Evolutionary conservation across 2,329 filamentous ascomycete genomes (phyloP), one percentile per base, ranked within the genome.

Genomic region (Fusarium setosum): DNA sequence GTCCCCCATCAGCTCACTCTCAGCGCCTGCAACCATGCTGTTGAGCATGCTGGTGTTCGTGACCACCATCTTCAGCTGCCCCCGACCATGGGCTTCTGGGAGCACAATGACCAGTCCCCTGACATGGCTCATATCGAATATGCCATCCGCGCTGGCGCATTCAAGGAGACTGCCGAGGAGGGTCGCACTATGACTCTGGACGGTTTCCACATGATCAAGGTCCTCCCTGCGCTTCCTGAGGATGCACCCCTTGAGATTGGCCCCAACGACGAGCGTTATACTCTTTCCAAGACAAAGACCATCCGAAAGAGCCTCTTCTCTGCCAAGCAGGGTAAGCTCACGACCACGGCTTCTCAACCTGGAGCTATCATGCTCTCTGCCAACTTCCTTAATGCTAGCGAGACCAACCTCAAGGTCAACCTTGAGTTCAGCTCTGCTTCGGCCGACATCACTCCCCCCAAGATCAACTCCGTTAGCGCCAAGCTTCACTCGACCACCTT

Each of bases 1-100:
- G 81, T 88, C 15, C 86, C 86, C n/a, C 78, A 80, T 65, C 82
- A 87, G 53, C 82, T 88, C 59, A 88, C 86, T 17, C 77, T 88
- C 48, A 81, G 81, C 59, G 84, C 86, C 17, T 88, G 86, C 78
- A 83, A 77, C 68, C 86, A 88, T 76, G 67, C 73, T 24, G 79
- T 81, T 53, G 75, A 78, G 37, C 78, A 78, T 37, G 75, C 78
- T n/a, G 76, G 76, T 44, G 77, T 88, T 26, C 79, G 80, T 52
- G 84, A 85, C 31, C 79, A 83, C 44, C 86, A 88, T 75, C 74
- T 85, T 35, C 79, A 81, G 12, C 77, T 87, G 20, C 86, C 86
- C 2, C 86, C 86, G 0, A 83, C 83, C 11, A 74, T 88, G 56
- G 82, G 81, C 7, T 76, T 74, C 68, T 88, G 85, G 84, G 80